These are phyloP conservation scores for Crithidia brevicula DNA, from an alignment of 208 protist genomes.

Conservation along the genomic window DNA sequence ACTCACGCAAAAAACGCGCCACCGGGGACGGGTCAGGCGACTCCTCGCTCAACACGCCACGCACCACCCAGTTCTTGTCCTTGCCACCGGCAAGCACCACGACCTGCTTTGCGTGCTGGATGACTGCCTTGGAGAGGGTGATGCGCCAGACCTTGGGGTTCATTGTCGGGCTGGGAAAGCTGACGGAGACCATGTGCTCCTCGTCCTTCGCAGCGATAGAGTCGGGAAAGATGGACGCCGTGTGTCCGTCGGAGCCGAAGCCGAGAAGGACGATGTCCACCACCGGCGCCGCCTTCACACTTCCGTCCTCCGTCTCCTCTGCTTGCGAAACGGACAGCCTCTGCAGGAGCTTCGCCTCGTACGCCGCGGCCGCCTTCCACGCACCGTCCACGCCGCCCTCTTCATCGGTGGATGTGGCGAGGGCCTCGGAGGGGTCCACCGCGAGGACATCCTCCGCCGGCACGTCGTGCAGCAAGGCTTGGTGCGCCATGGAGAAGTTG, in stretches of 20 bases:
- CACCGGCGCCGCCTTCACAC: constrained; percentile 34
- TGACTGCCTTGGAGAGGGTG: constrained; percentile 68
- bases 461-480: constrained; percentile 61
- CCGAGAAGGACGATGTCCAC: constrained; percentile 84
- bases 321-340: constrained; percentile 9
- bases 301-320: constrained; percentile 2
- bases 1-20: constrained; percentile 67
- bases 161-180: constrained; percentile 78
- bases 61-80: constrained; percentile 78
- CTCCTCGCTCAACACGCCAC: constrained; percentile 46
- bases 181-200: constrained; percentile 42
- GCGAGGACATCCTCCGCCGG: constrained; percentile 45
- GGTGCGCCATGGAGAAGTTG: constrained; percentile 72
- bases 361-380: constrained; percentile 41
- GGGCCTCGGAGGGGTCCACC: constrained; percentile 41
- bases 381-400: constrained; percentile 42
- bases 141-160: constrained; percentile 82
- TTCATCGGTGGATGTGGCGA: constrained; percentile 35
- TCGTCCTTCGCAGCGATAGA: constrained; percentile 53
- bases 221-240: constrained; percentile 81
- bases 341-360: constrained; percentile 34
- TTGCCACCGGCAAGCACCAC: constrained; percentile 68
- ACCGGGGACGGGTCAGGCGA: constrained; percentile 35
- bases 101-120: constrained; percentile 67
- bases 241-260: constrained; percentile 84